A percentile compares a stretch with the other conserved stretches of the same genome.
Conservation (phyloP, 768 basidiomycete species). For the Suillus brevipes region DNA sequence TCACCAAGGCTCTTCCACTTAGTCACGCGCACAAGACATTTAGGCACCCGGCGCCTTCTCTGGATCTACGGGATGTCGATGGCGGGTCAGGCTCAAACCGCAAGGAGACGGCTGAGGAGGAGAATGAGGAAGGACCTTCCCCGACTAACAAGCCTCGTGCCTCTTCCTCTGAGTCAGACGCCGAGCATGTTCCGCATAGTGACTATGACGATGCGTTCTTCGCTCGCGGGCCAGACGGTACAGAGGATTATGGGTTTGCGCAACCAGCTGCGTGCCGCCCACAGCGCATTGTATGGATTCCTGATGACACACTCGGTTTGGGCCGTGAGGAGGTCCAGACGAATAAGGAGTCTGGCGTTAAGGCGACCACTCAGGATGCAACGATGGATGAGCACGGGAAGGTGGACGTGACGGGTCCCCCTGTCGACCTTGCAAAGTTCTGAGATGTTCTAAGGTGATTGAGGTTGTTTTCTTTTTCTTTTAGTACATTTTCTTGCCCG, state of each 20-base stretch:
- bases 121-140: conserved; percentile 17
- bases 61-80: neutral
- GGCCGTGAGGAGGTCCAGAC: conserved; percentile 59
- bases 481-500: neutral
- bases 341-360: conserved; percentile 53
- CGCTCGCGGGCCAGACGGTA: conserved; percentile 26
- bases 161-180: conserved; percentile 3
- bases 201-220: conserved; percentile 23
- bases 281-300: conserved; percentile 84
- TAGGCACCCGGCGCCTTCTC: conserved; percentile 26
- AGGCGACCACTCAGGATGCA: conserved; percentile 50
- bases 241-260: conserved; percentile 67
- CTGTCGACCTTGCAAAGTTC: conserved; percentile 31
- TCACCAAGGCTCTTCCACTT: conserved; percentile 73
- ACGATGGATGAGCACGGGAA: conserved; percentile 62
- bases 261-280: conserved; percentile 80
- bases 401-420: conserved; percentile 34
- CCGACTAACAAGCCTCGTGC: neutral
- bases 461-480: neutral
- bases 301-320: conserved; percentile 68
- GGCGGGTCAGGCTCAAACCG: conserved; percentile 19
- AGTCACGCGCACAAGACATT: conserved; percentile 73
- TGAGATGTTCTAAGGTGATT: conserved; percentile 8
- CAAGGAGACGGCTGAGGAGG: conserved; percentile 16
- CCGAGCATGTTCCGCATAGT: conserved; percentile 8